phyloP scores from a whole-genome alignment of 306 rosid genomes.

The Vigna hirtella region DNA sequence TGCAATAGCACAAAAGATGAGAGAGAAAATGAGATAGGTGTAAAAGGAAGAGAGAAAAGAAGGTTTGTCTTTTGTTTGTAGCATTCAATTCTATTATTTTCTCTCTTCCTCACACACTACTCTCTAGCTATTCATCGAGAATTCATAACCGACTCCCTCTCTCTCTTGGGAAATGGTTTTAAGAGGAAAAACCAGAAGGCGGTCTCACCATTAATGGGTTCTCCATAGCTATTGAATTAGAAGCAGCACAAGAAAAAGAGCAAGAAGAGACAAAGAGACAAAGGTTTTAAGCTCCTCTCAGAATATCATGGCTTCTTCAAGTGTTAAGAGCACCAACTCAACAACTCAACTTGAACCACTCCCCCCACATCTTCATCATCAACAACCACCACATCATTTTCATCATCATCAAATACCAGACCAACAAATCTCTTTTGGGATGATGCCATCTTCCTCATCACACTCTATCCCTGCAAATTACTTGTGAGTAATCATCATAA shows the following conservation, averaged over 20 bases:
- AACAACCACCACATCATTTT: constrained; percentile 24
- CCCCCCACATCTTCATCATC: constrained; percentile 44
- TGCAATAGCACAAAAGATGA: constrained; percentile 24
- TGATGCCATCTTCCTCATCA: constrained; percentile 69
- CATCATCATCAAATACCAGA: constrained; percentile 53
- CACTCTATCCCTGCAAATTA: constrained; percentile 70
- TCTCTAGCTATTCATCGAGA: constrained; percentile 41
- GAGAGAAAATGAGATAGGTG: constrained; percentile 27
- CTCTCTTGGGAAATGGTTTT: constrained; percentile 46
- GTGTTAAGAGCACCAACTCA: constrained; percentile 55
- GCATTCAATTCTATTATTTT: constrained; percentile 56
- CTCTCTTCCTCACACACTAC: constrained; percentile 25
- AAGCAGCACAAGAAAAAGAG: constrained; percentile 30
- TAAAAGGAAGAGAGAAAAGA: constrained; percentile 22
- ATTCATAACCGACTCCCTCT: constrained; percentile 52
- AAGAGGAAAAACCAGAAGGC: constrained; percentile 46
- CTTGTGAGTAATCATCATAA: constrained; percentile 57
- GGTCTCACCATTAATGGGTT: constrained; percentile 63
- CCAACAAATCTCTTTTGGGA: constrained; percentile 67
- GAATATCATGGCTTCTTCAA: constrained; percentile 74
- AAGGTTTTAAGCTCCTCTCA: constrained; percentile 47
- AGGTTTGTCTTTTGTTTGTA: constrained; percentile 53
- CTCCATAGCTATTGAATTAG: constrained; percentile 40
- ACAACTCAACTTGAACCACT: constrained; percentile 53
- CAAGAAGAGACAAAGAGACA: constrained; percentile 27